A percentile compares a stretch with the other conserved stretches of the same genome.
Conservation (phyloP, 176 grass and related monocot genomes). For the Eragrostis nindensis region DNA sequence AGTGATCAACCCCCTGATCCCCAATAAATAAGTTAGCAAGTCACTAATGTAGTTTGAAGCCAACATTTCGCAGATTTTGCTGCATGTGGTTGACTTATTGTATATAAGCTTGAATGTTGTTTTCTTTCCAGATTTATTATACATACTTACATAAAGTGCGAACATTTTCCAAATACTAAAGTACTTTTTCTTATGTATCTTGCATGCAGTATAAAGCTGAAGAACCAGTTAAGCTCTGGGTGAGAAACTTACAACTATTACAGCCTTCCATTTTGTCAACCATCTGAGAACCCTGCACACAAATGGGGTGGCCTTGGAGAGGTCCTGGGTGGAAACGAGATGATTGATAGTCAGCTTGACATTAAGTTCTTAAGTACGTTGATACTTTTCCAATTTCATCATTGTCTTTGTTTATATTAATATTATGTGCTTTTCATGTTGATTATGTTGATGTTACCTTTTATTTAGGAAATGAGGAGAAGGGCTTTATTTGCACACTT, state of each 20-base stretch:
- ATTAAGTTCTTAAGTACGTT: constrained; percentile 92
- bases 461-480: constrained; percentile 74
- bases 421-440: constrained; percentile 28
- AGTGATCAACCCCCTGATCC: not conserved
- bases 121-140: constrained; percentile 21
- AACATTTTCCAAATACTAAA: constrained; percentile 3
- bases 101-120: constrained; percentile 2
- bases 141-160: not conserved
- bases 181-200: constrained; percentile 31
- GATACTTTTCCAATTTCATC: constrained; percentile 30
- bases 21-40: not conserved
- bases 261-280: constrained; percentile 93
- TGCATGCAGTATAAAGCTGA: constrained; percentile 73
- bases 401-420: constrained; percentile 27
- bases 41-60: not conserved
- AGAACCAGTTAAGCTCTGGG: constrained; percentile 88
- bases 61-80: not conserved
- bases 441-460: constrained; percentile 32
- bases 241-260: constrained; percentile 99
- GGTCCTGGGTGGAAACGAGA: constrained; percentile 95
- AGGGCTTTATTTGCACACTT: constrained; percentile 66
- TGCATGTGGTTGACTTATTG: not conserved
- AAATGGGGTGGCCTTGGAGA: constrained; percentile 99
- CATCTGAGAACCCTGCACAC: constrained; percentile 69
- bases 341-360: constrained; percentile 90